Conservation (phyloP, 768 basidiomycete genomes). For the Cyathus striatus region DNA sequence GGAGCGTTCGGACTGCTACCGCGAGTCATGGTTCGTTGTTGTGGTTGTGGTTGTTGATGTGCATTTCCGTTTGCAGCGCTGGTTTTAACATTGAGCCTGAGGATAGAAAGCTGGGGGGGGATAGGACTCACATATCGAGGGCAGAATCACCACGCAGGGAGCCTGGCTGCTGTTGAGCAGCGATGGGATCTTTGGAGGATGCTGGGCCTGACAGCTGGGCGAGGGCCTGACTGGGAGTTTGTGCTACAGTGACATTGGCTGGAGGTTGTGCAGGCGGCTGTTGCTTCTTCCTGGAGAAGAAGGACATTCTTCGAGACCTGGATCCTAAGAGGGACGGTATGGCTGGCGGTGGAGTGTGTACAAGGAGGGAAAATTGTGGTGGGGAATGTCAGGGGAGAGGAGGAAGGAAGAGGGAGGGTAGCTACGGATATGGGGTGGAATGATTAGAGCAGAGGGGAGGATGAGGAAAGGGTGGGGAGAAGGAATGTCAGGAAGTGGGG, state of each 20-base stretch:
- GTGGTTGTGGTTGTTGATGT: conserved; percentile 21
- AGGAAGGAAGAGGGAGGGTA: conserved; percentile 1
- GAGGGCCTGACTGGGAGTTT: conserved; percentile 65
- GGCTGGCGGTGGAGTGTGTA: conserved; percentile 30
- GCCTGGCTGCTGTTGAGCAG: conserved; percentile 19
- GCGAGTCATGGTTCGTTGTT: conserved; percentile 28
- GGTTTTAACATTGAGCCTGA: not conserved
- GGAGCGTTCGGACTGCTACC: conserved; percentile 16
- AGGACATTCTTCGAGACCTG: conserved; percentile 80
- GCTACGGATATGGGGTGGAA: conserved; percentile 2
- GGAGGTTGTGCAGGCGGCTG: conserved; percentile 39
- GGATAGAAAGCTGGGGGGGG: conserved; percentile 5
- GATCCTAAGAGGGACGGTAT: conserved; percentile 64
- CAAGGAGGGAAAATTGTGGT: not conserved
- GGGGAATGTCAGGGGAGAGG: conserved; percentile 5
- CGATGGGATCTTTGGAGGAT: conserved; percentile 20
- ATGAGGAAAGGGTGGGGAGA: conserved; percentile 4
- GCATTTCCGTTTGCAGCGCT: conserved; percentile 2
- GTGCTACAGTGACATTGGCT: conserved; percentile 49
- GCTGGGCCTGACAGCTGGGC: conserved; percentile 42
- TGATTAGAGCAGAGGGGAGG: conserved; percentile 2
- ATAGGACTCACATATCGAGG: conserved; percentile 18
- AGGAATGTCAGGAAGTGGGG: conserved; percentile 2
- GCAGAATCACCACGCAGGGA: conserved; percentile 19
- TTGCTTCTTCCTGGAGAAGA: conserved; percentile 88